These are phyloP conservation scores for Colletotrichum echinochloae DNA, from an alignment of 2,329 filamentous ascomycete genomes.

Conservation along the genomic window DNA sequence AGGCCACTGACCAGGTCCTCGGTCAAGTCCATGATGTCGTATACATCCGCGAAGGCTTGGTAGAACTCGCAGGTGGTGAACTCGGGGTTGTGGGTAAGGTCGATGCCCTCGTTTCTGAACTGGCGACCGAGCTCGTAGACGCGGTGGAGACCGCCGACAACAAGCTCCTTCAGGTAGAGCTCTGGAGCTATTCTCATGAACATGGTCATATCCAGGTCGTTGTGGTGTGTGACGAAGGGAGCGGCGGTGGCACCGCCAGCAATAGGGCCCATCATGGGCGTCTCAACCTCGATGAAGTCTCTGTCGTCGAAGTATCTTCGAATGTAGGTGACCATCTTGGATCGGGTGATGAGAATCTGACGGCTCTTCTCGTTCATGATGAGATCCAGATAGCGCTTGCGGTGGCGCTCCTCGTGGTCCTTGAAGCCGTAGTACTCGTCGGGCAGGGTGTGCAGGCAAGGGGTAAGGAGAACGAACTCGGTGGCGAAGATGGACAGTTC, in stretches of 20 bases:
- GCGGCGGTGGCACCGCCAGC: constrained; percentile 95
- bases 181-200: constrained; percentile 89
- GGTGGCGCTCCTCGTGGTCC: constrained; percentile 92
- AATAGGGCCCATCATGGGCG: constrained; percentile 96
- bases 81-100: constrained; percentile 96
- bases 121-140: constrained; percentile 97
- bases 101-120: constrained; percentile 93
- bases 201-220: constrained; percentile 93
- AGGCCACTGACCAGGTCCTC: constrained; percentile 93
- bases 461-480: constrained; percentile 86
- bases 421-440: constrained; percentile 95
- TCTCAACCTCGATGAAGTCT: constrained; percentile 95
- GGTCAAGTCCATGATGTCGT: constrained; percentile 89
- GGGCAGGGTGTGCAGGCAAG: constrained; percentile 91
- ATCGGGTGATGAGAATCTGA: constrained; percentile 84
- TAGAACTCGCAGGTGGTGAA: constrained; percentile 99
- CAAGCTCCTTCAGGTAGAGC: constrained; percentile 94
- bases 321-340: constrained; percentile 90
- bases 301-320: constrained; percentile 88
- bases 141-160: constrained; percentile 92
- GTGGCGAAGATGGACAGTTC: constrained; percentile 94
- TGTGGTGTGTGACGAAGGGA: constrained; percentile 96
- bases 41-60: constrained; percentile 90
- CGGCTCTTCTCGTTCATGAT: constrained; percentile 95
- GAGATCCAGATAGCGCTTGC: constrained; percentile 92